Conservation (phyloP, 2,329 filamentous ascomycete species). For the Colletotrichum sp. region DNA sequence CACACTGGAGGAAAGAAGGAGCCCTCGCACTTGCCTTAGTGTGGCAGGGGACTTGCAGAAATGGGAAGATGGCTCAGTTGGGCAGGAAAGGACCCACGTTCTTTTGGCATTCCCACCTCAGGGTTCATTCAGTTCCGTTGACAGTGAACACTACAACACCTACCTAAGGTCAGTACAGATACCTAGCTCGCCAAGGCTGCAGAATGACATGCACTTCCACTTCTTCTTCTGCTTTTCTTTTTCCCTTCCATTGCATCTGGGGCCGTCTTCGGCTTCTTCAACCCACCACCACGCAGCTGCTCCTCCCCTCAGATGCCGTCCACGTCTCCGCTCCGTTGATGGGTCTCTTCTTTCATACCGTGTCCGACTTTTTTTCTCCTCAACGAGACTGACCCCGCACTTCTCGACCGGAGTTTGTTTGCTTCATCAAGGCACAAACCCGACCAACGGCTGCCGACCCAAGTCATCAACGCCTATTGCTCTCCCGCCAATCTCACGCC, state of each 20-base stretch:
- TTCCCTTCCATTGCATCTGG: slow-evolving; percentile 4
- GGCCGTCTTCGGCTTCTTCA: slow-evolving; percentile 25
- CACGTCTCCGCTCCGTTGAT: not conserved
- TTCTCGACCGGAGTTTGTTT: not conserved
- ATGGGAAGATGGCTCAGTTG: not conserved
- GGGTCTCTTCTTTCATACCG: not conserved
- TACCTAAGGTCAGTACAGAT: too few relatives aligned
- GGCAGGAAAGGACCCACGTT: slow-evolving; percentile 2
- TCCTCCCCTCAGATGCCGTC: not conserved
- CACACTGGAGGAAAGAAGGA: not conserved
- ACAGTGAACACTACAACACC: not conserved
- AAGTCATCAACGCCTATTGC: not conserved
- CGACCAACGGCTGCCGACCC: not conserved
- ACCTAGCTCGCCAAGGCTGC: not conserved
- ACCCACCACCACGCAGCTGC: not conserved
- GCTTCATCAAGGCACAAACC: not conserved
- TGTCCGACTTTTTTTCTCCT: not conserved
- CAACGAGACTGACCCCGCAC: not conserved
- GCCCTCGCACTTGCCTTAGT: not conserved
- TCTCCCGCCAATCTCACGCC: not conserved
- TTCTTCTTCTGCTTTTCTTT: slow-evolving; percentile 4
- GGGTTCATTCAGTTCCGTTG: not conserved
- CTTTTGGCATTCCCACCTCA: not conserved
- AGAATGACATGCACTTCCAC: slow-evolving; percentile 5
- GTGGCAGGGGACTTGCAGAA: not conserved